These are phyloP conservation scores for Geotrichum carabidarum DNA, from an alignment of 1,139 yeast genomes.

Conservation along the genomic window DNA sequence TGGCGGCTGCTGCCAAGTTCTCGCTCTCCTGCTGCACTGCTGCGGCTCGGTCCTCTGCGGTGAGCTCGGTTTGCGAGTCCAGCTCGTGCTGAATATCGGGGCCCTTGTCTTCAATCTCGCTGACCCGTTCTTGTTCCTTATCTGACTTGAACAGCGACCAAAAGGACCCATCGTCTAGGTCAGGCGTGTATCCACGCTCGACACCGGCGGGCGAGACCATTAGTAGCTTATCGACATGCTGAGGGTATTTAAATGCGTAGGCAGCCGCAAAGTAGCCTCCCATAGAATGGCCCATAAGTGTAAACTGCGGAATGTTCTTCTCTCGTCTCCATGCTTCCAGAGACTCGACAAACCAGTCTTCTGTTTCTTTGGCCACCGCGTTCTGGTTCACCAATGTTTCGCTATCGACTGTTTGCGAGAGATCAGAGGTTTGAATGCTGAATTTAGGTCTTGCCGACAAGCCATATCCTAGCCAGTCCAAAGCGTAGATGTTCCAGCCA, in stretches of 20 bases:
- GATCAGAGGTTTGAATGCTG: slow-evolving; percentile 31
- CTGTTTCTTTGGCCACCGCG: slow-evolving; percentile 49
- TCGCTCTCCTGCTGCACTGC: not conserved
- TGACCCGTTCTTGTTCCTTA: not conserved
- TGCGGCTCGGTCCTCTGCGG: slow-evolving; percentile 1
- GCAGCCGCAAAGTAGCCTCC: slow-evolving; percentile 81
- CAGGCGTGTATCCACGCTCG: slow-evolving; percentile 31
- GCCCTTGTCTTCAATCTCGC: not conserved
- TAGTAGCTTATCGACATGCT: slow-evolving; percentile 52
- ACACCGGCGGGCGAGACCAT: slow-evolving; percentile 84
- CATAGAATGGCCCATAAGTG: slow-evolving; percentile 78
- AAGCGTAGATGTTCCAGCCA: slow-evolving; percentile 47
- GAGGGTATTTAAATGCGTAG: slow-evolving; percentile 69
- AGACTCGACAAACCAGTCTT: slow-evolving; percentile 68
- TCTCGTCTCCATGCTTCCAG: slow-evolving; percentile 67
- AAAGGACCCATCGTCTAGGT: slow-evolving; percentile 23
- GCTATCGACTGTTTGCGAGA: slow-evolving; percentile 28
- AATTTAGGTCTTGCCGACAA: slow-evolving; percentile 59
- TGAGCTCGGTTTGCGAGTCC: not conserved
- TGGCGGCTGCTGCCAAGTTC: not conserved
- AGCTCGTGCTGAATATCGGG: slow-evolving; percentile 3
- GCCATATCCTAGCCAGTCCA: slow-evolving; percentile 79
- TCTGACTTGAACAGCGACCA: slow-evolving; percentile 22
- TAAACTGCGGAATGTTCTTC: slow-evolving; percentile 47
- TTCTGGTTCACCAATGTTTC: slow-evolving; percentile 32